Evolutionary conservation across 1,139 yeast genomes (phyloP).

Genomic region (Hemisphaericaspora xylofermentans): DNA sequence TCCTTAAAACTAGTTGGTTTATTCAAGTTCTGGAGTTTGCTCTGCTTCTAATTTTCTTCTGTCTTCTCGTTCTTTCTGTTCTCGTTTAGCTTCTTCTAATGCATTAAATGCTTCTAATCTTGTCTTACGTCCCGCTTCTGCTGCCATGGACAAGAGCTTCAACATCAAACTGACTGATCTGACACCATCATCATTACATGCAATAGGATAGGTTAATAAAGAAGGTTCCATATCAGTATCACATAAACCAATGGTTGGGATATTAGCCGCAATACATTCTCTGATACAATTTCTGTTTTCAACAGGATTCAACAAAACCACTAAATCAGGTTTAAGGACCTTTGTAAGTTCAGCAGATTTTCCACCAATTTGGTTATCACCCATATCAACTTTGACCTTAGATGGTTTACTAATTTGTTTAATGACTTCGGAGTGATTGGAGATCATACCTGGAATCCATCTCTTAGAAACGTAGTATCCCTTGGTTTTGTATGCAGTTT

Average conservation of each 20-base stretch:
- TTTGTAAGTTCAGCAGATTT: neutral
- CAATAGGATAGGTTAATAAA: constrained; percentile 87
- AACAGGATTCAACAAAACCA: constrained; percentile 82
- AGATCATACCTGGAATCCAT: constrained; percentile 95
- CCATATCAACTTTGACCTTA: constrained; percentile 41
- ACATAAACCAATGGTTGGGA: constrained; percentile 91
- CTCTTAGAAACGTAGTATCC: constrained; percentile 82
- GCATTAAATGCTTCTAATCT: constrained; percentile 45
- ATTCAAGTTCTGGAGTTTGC: neutral
- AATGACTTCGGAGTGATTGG: constrained; percentile 78
- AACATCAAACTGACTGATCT: constrained; percentile 76
- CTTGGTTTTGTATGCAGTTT: constrained; percentile 73
- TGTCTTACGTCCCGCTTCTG: constrained; percentile 67
- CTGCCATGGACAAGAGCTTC: constrained; percentile 85
- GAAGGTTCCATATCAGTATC: constrained; percentile 94
- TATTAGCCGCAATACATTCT: constrained; percentile 79
- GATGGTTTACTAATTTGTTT: constrained; percentile 71
- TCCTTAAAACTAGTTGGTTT: neutral
- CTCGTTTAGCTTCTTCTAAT: constrained; percentile 15
- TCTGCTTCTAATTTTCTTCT: neutral
- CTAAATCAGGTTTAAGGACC: constrained; percentile 81
- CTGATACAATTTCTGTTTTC: constrained; percentile 79
- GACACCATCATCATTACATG: constrained; percentile 92
- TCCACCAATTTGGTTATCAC: constrained; percentile 20
- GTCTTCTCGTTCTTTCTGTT: neutral